Evolutionary conservation across 129 eudicot genomes (phyloP).

Genomic region (Flaveria ramosissima): DNA sequence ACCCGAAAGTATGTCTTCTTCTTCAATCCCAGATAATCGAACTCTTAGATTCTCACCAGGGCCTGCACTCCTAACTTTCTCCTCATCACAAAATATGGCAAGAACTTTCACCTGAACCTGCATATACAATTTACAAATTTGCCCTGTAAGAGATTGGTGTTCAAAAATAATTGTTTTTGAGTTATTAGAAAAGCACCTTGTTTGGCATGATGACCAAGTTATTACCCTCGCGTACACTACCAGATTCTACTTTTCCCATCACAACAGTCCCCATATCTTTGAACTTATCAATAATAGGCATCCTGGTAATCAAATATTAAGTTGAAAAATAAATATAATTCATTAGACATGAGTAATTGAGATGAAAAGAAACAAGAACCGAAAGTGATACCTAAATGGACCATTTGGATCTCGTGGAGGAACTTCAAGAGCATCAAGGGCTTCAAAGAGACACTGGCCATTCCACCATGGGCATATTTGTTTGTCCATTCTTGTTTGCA

Average conservation of each 20-base stretch:
- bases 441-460: slow-evolving; percentile 90
- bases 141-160: background rate
- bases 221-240: slow-evolving; percentile 80
- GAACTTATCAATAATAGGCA: slow-evolving; percentile 86
- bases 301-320: slow-evolving; percentile 39
- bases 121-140: background rate
- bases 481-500: slow-evolving; percentile 70
- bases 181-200: slow-evolving; percentile 27
- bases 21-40: slow-evolving; percentile 85
- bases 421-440: slow-evolving; percentile 79
- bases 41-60: slow-evolving; percentile 95
- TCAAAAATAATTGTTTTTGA: background rate
- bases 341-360: background rate
- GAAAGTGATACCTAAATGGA: slow-evolving; percentile 70
- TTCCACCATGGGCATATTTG: slow-evolving; percentile 76
- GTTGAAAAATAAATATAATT: background rate
- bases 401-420: slow-evolving; percentile 87
- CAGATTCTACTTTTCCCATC: slow-evolving; percentile 94
- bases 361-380: slow-evolving; percentile 5
- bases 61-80: slow-evolving; percentile 68
- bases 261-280: slow-evolving; percentile 96
- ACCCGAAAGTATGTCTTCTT: slow-evolving; percentile 79
- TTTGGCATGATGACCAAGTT: slow-evolving; percentile 78
- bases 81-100: slow-evolving; percentile 71
- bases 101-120: slow-evolving; percentile 89